phyloP scores from a whole-genome alignment of 2,329 filamentous ascomycete species.

The Raffaelea albimanens region DNA sequence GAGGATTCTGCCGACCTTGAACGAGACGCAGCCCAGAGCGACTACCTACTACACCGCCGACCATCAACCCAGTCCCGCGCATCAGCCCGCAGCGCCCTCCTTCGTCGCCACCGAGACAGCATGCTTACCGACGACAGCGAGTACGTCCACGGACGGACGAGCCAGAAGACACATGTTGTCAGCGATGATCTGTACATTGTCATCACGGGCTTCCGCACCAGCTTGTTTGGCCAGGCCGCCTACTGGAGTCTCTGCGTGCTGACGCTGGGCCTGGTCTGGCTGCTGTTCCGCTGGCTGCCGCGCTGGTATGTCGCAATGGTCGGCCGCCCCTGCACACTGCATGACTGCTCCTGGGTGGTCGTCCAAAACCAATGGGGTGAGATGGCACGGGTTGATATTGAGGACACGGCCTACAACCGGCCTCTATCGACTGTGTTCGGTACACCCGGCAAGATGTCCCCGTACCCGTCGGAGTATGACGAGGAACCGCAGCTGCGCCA shows the following conservation, averaged over 20 bases:
- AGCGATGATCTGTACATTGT: conserved; percentile 93
- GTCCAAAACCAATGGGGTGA: conserved; percentile 97
- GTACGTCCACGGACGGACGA: conserved; percentile 48
- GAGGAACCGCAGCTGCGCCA: conserved; percentile 68
- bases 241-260: conserved; percentile 64
- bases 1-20: conserved; percentile 28
- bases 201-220: conserved; percentile 83
- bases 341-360: conserved; percentile 80
- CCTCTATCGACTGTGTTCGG: conserved; percentile 59
- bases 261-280: conserved; percentile 69
- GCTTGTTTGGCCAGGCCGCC: conserved; percentile 52
- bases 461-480: conserved; percentile 46
- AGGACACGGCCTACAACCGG: conserved; percentile 41
- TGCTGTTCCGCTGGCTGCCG: conserved; percentile 84
- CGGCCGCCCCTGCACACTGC: conserved; percentile 59
- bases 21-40: conserved; percentile 23
- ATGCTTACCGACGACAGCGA: conserved; percentile 55
- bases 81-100: conserved; percentile 54
- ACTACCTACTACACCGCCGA: conserved; percentile 46
- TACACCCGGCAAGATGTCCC: conserved; percentile 48
- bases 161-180: conserved; percentile 85
- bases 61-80: conserved; percentile 51
- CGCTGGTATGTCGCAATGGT: conserved; percentile 72
- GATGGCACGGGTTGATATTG: conserved; percentile 66
- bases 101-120: conserved; percentile 63